Percentiles rank a stretch among this genome's conserved stretches.
These are phyloP conservation scores for Mentha longifolia DNA, from an alignment of 257 asterid species.

Conservation along the genomic window DNA sequence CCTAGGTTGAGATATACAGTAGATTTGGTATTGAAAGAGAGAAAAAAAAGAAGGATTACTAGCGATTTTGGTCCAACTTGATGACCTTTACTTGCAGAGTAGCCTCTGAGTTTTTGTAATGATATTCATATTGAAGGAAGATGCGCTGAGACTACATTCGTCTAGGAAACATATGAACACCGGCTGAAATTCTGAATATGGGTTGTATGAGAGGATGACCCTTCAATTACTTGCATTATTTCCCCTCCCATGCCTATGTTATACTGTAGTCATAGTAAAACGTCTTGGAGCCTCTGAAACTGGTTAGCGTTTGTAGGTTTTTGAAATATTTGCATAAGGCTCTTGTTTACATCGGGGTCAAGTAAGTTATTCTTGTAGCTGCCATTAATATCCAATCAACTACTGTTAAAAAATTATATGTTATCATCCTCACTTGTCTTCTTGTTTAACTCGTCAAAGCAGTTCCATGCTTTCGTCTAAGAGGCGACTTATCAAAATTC, in stretches of 20 bases:
- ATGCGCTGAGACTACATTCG: conserved; percentile 1
- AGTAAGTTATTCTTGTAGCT: conserved; percentile 9
- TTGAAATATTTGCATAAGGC: neutral
- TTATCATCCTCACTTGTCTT: neutral
- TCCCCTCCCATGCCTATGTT: neutral
- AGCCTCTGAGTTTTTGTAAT: conserved; percentile 17
- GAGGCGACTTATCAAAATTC: too few species aligned
- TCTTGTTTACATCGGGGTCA: neutral
- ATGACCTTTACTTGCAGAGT: conserved; percentile 13
- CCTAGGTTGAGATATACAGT: conserved; percentile 5
- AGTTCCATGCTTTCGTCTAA: conserved; percentile 4
- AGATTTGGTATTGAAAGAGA: conserved; percentile 22
- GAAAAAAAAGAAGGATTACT: neutral
- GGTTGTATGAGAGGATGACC: conserved; percentile 16
- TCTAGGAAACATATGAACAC: conserved; percentile 14
- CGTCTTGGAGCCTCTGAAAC: conserved; percentile 17
- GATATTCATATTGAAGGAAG: conserved; percentile 23
- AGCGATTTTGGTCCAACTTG: conserved; percentile 19
- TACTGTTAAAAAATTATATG: neutral
- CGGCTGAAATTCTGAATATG: conserved; percentile 13
- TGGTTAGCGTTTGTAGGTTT: neutral
- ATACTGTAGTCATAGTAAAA: conserved; percentile 8
- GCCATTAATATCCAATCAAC: neutral
- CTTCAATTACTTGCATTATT: neutral
- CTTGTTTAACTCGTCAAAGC: conserved; percentile 16